Conservation (phyloP, 2,329 filamentous ascomycete genomes). For the Aspergillus intermedius region DNA sequence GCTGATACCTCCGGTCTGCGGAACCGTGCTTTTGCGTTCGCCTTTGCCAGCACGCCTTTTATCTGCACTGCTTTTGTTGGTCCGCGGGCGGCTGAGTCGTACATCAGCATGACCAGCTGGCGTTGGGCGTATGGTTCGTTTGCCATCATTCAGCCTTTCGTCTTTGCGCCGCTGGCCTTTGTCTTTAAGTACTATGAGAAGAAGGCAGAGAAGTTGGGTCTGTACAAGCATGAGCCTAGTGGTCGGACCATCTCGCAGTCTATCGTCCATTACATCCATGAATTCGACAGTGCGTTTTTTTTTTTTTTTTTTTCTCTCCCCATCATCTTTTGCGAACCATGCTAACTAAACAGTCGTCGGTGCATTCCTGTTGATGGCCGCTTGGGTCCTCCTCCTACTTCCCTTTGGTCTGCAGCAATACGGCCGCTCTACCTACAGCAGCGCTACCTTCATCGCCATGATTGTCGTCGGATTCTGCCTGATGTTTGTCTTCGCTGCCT, state of each 20-base stretch:
- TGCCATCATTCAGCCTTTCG: constrained; percentile 52
- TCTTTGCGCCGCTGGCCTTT: constrained; percentile 50
- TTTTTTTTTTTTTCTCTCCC: too few relatives aligned
- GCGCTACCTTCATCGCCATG: constrained; percentile 46
- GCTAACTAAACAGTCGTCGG: constrained; percentile 44
- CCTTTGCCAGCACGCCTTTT: constrained; percentile 55
- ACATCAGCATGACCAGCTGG: constrained; percentile 46
- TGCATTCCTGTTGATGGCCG: constrained; percentile 54
- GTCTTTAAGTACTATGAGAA: constrained; percentile 51
- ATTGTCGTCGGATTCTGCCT: constrained; percentile 49
- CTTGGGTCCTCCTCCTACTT: constrained; percentile 59
- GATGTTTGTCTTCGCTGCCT: constrained; percentile 49
- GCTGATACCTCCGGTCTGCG: constrained; percentile 57
- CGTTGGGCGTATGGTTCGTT: constrained; percentile 60
- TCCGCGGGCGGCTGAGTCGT: constrained; percentile 47
- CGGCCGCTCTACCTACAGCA: constrained; percentile 37
- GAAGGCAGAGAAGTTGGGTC: constrained; percentile 51
- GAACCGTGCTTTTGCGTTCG: constrained; percentile 56
- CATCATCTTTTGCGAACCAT: not conserved
- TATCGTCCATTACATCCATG: constrained; percentile 49
- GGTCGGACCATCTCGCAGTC: constrained; percentile 45
- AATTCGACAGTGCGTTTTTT: constrained; percentile 54
- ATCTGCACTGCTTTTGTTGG: constrained; percentile 55
- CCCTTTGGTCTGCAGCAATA: constrained; percentile 54
- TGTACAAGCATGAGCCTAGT: constrained; percentile 40